Evolutionary conservation across 148 eudicot genomes (phyloP).

Genomic region (Euryodendron excelsum): DNA sequence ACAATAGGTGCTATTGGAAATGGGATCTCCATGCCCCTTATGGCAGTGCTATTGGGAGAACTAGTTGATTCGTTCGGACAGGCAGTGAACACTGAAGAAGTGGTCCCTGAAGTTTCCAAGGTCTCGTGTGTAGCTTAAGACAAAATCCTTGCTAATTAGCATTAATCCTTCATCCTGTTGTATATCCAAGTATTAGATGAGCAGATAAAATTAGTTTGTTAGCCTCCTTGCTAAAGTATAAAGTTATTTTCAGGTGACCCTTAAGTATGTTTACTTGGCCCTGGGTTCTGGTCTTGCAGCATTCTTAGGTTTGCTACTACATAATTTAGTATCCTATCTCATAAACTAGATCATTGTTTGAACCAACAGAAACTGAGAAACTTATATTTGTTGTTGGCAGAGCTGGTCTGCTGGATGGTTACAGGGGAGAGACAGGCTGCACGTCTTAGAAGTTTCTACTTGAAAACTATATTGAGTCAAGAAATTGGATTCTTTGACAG

Average conservation of each 20-base stretch:
- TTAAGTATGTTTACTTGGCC: constrained; percentile 37
- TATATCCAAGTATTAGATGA: no score
- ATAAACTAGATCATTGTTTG: not conserved
- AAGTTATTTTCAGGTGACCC: constrained; percentile 23
- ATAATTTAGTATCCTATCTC: no score
- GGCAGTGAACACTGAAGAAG: constrained; percentile 8
- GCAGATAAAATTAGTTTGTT: not conserved
- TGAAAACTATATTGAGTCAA: constrained; percentile 37
- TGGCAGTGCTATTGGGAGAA: constrained; percentile 34
- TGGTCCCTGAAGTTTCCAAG: constrained; percentile 36
- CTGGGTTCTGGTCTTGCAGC: constrained; percentile 32
- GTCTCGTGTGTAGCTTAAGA: constrained; percentile 10
- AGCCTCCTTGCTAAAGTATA: not conserved
- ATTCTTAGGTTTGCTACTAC: constrained; percentile 20
- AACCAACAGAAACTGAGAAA: not conserved
- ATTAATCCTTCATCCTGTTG: no score
- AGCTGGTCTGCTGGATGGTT: constrained; percentile 46
- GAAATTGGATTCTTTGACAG: constrained; percentile 42
- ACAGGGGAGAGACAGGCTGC: constrained; percentile 48
- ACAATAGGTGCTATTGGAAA: constrained; percentile 31
- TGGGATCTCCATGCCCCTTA: constrained; percentile 31
- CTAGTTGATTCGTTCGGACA: constrained; percentile 31
- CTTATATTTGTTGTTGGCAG: constrained; percentile 9
- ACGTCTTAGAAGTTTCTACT: constrained; percentile 36
- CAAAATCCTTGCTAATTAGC: not conserved